A percentile compares a stretch with the other conserved stretches of the same genome.
These are phyloP conservation scores for Cynara cardunculus DNA, from an alignment of 129 eudicot genomes.

Conservation along the genomic window DNA sequence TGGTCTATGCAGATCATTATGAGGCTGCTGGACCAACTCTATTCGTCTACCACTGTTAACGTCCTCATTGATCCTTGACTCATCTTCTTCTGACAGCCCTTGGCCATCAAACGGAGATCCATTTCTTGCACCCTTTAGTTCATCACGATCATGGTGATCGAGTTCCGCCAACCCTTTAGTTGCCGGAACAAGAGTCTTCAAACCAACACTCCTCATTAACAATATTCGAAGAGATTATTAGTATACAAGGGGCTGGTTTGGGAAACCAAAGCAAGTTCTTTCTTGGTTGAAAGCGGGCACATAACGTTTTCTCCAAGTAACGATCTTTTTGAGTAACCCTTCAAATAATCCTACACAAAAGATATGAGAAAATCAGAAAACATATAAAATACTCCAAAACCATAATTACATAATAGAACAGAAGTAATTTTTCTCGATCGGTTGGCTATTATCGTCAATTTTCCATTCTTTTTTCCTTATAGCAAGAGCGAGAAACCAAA, in stretches of 20 bases:
- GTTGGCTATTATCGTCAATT: background rate
- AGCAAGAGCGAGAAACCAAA: background rate
- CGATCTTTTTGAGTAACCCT: slow-evolving; percentile 22
- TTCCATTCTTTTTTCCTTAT: background rate
- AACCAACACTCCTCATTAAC: slow-evolving; percentile 55
- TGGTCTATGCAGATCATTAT: slow-evolving; percentile 27
- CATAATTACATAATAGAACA: background rate
- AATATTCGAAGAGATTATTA: slow-evolving; percentile 44
- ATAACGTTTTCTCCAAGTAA: slow-evolving; percentile 44
- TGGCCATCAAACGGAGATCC: slow-evolving; percentile 41
- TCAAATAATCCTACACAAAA: slow-evolving; percentile 28
- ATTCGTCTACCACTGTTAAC: slow-evolving; percentile 21
- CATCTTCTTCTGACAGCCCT: slow-evolving; percentile 43
- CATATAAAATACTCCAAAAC: background rate
- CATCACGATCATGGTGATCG: slow-evolving; percentile 31
- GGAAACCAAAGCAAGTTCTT: slow-evolving; percentile 31
- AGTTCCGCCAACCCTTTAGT: slow-evolving; percentile 49
- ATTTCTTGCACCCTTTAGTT: slow-evolving; percentile 35
- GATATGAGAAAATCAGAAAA: background rate
- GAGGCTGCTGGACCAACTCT: slow-evolving; percentile 20
- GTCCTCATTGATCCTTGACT: slow-evolving; percentile 36
- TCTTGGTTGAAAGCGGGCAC: slow-evolving; percentile 40
- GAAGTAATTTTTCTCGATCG: background rate
- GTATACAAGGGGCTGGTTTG: slow-evolving; percentile 25
- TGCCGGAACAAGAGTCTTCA: slow-evolving; percentile 30